Percentiles rank a stretch among this genome's conserved stretches.
Evolutionary conservation across 129 eudicot genomes (phyloP).

Genomic region (Lonicera japonica): DNA sequence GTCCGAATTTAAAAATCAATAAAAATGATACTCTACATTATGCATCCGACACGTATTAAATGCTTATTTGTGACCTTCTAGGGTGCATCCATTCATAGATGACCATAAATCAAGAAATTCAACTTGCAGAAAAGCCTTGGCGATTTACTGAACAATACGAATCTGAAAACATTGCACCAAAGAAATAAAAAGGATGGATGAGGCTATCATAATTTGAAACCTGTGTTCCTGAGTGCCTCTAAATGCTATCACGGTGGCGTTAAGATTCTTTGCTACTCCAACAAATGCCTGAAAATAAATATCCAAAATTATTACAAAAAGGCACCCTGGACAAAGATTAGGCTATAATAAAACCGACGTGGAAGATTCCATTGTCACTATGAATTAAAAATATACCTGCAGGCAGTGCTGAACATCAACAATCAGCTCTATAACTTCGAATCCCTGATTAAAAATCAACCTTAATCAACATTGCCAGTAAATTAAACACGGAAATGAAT

Average conservation of each 20-base stretch:
- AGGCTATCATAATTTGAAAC: slow-evolving; percentile 20
- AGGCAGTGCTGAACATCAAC: slow-evolving; percentile 85
- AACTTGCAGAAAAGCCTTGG: not conserved
- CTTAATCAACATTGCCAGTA: slow-evolving; percentile 7
- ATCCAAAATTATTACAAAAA: slow-evolving; percentile 15
- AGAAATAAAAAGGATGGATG: not conserved
- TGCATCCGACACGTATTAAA: no score
- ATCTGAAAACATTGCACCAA: not conserved
- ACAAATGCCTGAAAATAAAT: slow-evolving; percentile 68
- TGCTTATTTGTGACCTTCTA: no score
- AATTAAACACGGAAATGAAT: slow-evolving; percentile 1
- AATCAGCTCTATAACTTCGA: slow-evolving; percentile 79
- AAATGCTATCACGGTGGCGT: slow-evolving; percentile 86
- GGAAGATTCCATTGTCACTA: slow-evolving; percentile 1
- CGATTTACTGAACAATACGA: not conserved
- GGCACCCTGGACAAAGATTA: not conserved
- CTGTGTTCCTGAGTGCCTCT: slow-evolving; percentile 94
- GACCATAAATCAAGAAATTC: not conserved
- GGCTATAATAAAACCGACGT: slow-evolving; percentile 1
- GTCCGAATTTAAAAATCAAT: no score
- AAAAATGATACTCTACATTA: no score
- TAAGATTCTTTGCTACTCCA: slow-evolving; percentile 76
- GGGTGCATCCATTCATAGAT: no score
- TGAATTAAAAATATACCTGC: slow-evolving; percentile 40
- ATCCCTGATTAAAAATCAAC: slow-evolving; percentile 47